phyloP scores from a whole-genome alignment of 2,329 filamentous ascomycete genomes.

The Colletotrichum trifolii region DNA sequence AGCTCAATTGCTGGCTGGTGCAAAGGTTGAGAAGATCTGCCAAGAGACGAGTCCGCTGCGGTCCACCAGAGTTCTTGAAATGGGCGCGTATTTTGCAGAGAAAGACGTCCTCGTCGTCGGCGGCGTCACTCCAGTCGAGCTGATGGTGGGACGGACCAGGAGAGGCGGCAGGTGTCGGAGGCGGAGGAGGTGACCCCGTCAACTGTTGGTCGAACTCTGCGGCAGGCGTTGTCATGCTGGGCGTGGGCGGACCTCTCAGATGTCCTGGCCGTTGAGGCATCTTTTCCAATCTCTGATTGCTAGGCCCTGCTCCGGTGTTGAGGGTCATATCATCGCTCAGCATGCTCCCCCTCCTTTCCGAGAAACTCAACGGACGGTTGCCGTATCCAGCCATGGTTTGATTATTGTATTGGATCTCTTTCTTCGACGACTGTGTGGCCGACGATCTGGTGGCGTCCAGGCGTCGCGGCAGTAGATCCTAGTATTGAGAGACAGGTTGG shows the following conservation, averaged over 20 bases:
- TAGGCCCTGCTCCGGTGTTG: constrained; percentile 56
- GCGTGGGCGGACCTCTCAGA: constrained; percentile 70
- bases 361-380: constrained; percentile 66
- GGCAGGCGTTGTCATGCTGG: constrained; percentile 73
- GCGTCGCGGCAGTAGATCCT: no score
- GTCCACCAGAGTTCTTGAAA: constrained; percentile 81
- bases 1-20: constrained; percentile 94
- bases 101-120: constrained; percentile 85
- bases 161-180: constrained; percentile 73
- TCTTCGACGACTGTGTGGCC: no score
- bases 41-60: constrained; percentile 82
- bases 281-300: constrained; percentile 65
- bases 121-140: constrained; percentile 80
- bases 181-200: constrained; percentile 71
- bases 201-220: constrained; percentile 71
- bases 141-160: constrained; percentile 71
- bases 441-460: no score
- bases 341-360: constrained; percentile 69
- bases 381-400: constrained; percentile 55
- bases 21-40: constrained; percentile 93
- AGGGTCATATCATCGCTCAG: constrained; percentile 69
- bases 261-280: constrained; percentile 59
- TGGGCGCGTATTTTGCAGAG: constrained; percentile 81
- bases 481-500: no score
- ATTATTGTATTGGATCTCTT: no score